Evolutionary conservation across 192 early-diverging fungal species (phyloP).

Genomic region (Obelidium mucronatum): DNA sequence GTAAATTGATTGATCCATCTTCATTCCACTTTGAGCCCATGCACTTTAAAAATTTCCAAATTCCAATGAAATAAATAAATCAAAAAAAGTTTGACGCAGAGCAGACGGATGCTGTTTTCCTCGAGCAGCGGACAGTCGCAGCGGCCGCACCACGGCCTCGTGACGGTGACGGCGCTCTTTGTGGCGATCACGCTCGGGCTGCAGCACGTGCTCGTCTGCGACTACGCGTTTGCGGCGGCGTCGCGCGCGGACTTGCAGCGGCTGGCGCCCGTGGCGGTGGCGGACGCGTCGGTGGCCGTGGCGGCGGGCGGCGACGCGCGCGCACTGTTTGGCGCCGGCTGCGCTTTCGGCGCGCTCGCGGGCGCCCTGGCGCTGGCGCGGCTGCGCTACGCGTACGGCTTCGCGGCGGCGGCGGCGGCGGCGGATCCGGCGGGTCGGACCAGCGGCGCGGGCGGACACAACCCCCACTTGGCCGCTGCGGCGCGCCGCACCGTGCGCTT

Average conservation of each 20-base stretch:
- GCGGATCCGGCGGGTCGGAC: no score
- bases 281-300: not conserved
- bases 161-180: not conserved
- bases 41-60: no score
- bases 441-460: not conserved
- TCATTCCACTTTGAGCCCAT: no score
- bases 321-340: not conserved
- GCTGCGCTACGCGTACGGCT: no score
- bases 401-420: no score
- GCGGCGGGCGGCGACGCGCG: not conserved
- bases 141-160: constrained; percentile 22
- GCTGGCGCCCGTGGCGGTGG: no score
- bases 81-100: not conserved
- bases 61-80: not conserved
- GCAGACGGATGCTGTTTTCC: not conserved
- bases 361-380: not conserved
- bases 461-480: not conserved
- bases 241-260: no score
- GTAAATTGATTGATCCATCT: no score
- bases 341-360: not conserved
- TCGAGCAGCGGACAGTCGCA: not conserved
- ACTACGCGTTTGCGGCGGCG: not conserved
- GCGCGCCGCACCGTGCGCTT: not conserved
- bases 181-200: not conserved
- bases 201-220: not conserved